Conservation (phyloP, 345 rosid species). For the Citrus hindsii region DNA sequence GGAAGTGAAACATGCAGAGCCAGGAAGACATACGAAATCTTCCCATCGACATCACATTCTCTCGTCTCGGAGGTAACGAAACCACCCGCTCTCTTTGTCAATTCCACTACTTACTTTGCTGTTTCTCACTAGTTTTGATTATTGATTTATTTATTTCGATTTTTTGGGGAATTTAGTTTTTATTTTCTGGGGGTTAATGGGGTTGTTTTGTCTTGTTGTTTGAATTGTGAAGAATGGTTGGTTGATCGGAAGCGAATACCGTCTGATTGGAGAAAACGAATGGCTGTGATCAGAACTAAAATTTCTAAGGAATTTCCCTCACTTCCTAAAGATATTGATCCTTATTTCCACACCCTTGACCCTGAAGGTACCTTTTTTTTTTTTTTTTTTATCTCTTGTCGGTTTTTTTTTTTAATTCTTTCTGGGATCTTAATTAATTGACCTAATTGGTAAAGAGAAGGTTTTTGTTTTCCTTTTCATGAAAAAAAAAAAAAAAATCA, state of each 20-base stretch:
- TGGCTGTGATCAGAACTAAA: conserved; percentile 64
- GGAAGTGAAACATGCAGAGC: conserved; percentile 39
- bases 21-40: conserved; percentile 78
- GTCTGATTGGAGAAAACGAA: conserved; percentile 84
- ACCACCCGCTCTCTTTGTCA: not conserved
- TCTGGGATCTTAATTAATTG: not conserved
- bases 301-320: conserved; percentile 68
- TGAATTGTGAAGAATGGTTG: conserved; percentile 67
- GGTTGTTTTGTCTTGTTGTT: not conserved
- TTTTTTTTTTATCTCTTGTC: not conserved
- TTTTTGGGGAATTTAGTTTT: not conserved
- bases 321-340: conserved; percentile 77
- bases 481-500: too few species aligned
- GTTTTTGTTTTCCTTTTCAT: not conserved
- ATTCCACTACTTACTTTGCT: not conserved
- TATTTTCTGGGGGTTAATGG: not conserved
- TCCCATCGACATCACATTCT: conserved; percentile 89
- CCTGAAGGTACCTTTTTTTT: conserved; percentile 48
- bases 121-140: too few species aligned
- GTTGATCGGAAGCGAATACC: conserved; percentile 96
- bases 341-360: conserved; percentile 72
- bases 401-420: not conserved
- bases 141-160: not conserved
- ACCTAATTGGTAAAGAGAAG: not conserved
- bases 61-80: conserved; percentile 82